phyloP scores from a whole-genome alignment of 2,329 filamentous ascomycete species.

The Cordyceps fumosorosea region DNA sequence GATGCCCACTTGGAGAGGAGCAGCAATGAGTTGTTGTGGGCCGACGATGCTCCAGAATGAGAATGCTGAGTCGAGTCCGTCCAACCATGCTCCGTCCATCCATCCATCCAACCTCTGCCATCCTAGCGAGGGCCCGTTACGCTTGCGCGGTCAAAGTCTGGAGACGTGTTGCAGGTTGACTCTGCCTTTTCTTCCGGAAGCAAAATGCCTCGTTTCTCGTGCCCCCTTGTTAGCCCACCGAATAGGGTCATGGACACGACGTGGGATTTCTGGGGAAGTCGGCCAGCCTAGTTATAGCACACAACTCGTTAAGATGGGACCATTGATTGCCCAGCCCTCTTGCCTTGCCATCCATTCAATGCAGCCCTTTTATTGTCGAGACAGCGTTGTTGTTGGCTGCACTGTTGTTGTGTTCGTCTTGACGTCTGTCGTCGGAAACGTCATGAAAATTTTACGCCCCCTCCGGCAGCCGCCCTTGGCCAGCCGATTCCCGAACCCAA shows the following conservation, averaged over 20 bases:
- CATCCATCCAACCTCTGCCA: not conserved
- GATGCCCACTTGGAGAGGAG: constrained; percentile 4
- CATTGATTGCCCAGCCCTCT: not conserved
- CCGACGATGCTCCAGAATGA: not conserved
- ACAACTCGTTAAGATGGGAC: not conserved
- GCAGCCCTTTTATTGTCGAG: not conserved
- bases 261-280: not conserved
- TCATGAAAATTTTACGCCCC: not conserved
- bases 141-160: not conserved
- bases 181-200: not conserved
- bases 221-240: not conserved
- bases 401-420: not conserved
- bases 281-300: too few relatives aligned
- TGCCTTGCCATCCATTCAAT: not conserved
- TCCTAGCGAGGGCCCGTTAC: not conserved
- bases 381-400: not conserved
- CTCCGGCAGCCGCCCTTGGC: not conserved
- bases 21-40: not conserved
- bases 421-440: not conserved
- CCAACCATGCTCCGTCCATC: not conserved
- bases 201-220: constrained; percentile 8
- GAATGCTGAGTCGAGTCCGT: constrained; percentile 1
- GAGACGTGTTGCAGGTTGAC: not conserved
- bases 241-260: not conserved
- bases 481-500: constrained; percentile 5